Base-by-base conservation (phyloP, 2,329 filamentous ascomycete genomes). In the Aschersonia sp. region DNA sequence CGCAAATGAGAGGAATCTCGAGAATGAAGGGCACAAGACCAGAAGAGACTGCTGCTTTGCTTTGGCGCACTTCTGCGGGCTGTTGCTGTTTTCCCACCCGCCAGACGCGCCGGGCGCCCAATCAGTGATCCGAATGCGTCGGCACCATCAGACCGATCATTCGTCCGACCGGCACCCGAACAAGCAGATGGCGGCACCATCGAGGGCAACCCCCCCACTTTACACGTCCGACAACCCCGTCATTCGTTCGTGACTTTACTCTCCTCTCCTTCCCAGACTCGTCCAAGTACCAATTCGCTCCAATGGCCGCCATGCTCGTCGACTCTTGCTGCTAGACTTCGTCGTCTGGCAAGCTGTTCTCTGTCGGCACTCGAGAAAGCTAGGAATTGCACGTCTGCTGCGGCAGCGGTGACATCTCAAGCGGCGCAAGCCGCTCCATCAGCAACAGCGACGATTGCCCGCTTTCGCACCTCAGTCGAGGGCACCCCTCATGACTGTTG, bases 291-390 rank as follows among this genome's bases (percentile, higher is more conserved):
- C 45, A 29, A 31, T 10, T 47, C 31, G 20, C 41, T 45, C 20
- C 20, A 28, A 41, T 44, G 31, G 51, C 45, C 45, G 49, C 53
- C 46, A 57, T 58, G 56, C 49, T 55, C 48, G 46, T 48, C 51
- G 46, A 40, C 42, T 49, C 48, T 47, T 47, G 46, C 51, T 55
- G 53, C 55, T 58, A 58, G 55, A 55, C 54, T 31, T 50, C 44
- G 44, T 45, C 4, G 52, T 54, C 55, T 55, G 50, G 56, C 55
- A 31, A 49, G 43, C 51, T 50, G 47, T 54, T 55, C 51, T 53
- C 51, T 52, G 32, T 41, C 48, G 47, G 48, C 44, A 48, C 50
- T 47, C 48, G 46, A 49, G 48, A 47, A 47, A 55, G 53, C 47
- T 29, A 43, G 40, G 6, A 46, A 40, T 10, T 44, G 40, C 32